Evolutionary conservation across 495 filamentous ascomycete genomes (phyloP), one percentile per base, ranked within the genome.

Genomic region (Neurospora tetrasperma): DNA sequence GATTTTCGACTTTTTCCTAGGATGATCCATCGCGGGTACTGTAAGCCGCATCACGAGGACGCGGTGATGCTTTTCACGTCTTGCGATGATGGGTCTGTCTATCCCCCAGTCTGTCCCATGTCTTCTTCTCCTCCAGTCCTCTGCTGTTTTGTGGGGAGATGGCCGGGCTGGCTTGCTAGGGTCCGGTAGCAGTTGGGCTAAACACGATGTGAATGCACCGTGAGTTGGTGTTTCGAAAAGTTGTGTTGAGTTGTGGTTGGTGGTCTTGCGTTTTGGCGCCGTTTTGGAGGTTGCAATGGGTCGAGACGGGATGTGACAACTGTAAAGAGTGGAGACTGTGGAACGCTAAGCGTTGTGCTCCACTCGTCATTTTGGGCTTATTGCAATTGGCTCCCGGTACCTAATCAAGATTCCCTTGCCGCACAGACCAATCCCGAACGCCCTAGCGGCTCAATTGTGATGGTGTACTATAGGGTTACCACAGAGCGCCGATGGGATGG

Each of bases 1-100:
- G 72, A 81, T 83, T 54, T 82, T 87, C 31, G 78, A 40, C 43
- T 75, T 78, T 73, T 72, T 82, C 71, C 75, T 77, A 73, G 69
- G 70, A 72, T 72, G 69, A 66, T 66, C 2, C 54, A 66, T 62
- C 31, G 54, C 54, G 6, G 54, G 20, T 0, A 35, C 11, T 31
- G 27, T 31, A 31, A 31, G 27, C 27, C 27, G 27, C 48, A 27
- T 59, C 48, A 59, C 48, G 23, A 3, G 14, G 48, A 0, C 35
- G 54, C 31, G 54, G 31, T 62, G 54, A 54, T 31, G 48, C 23
- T 38, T 16, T 62, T 62, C 23, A 62, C 48, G 27, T 59, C 5
- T 23, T 12, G 20, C 12, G 43, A 46, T n/a, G 43, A 46, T n/a
- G 43, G n/a, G 44, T 46, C 44, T 3, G 20, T 48, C 3, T 23